Conservation (phyloP, 306 rosid genomes). For the Quercus rubra region DNA sequence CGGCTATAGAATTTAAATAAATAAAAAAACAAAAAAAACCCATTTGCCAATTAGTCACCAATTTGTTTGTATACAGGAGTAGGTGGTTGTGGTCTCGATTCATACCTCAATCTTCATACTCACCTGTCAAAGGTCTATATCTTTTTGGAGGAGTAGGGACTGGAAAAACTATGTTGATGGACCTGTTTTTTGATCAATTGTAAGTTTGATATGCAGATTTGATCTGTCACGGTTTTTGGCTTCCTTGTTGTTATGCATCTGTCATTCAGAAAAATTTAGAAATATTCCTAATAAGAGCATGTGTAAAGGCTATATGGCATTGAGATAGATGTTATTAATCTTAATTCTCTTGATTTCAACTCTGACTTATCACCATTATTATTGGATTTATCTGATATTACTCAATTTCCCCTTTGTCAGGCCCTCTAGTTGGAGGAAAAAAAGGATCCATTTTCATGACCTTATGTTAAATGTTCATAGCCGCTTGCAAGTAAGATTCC, state of each 20-base stretch:
- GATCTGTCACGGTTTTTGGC: neutral
- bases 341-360: constrained; percentile 19
- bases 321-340: constrained; percentile 16
- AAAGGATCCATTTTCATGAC: constrained; percentile 97
- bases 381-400: constrained; percentile 12
- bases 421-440: constrained; percentile 79
- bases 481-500: constrained; percentile 73
- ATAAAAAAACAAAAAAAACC: neutral
- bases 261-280: constrained; percentile 1
- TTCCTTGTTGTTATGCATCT: constrained; percentile 3
- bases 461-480: constrained; percentile 92
- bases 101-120: constrained; percentile 65
- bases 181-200: constrained; percentile 86
- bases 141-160: constrained; percentile 99
- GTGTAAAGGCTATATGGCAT: constrained; percentile 7
- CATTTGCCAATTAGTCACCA: neutral
- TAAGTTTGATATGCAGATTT: constrained; percentile 44
- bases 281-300: constrained; percentile 3
- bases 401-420: constrained; percentile 40
- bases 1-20: neutral
- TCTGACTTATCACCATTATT: constrained; percentile 10
- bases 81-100: constrained; percentile 98
- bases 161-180: constrained; percentile 99
- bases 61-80: constrained; percentile 43
- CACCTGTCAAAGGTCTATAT: constrained; percentile 91